Evolutionary conservation across 2,329 filamentous ascomycete species (phyloP), one percentile per base, ranked within the genome.

Genomic region (Penicillium sp.): DNA sequence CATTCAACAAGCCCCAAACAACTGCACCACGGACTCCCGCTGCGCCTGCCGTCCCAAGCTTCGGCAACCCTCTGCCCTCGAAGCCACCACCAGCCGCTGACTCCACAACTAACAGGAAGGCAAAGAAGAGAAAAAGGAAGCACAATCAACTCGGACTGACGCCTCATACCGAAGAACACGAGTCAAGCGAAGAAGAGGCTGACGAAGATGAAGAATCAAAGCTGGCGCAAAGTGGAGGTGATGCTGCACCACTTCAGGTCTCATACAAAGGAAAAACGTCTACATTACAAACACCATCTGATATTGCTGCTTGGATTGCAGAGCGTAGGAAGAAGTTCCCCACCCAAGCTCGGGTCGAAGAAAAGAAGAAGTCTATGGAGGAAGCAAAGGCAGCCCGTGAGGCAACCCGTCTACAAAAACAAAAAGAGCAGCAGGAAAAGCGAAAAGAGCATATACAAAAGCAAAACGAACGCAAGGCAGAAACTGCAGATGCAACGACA

Each of bases 281-380:
- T 4, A 80, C 76, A 0, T 69, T 88, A 25, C 77, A 79, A 51
- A 80, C 79, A 7, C 70, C 80, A 16, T 83, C 84, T 56, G 91
- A 97, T 67, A 81, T 97, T 53, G 82, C 85, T 25, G 84, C 85
- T 7, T 97, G 91, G 85, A 84, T 95, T 60, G 85, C 85, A 47
- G 91, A 96, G 72, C 85, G 93, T 56, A 88, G 82, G 69, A 88
- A 85, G 61, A 87, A 88, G 49, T 97, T 84, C 70, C 93, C 93
- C 2, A 97, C 92, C 2, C 84, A 85, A 70, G 84, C 84, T 56
- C 86, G 89, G 53, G 80, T 73, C 28, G 72, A 84, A 61, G 83
- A 85, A 67, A 86, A 82, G 69, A 83, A 84, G 67, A 84, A 83
- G 68, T 84, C 82, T 63, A 80, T 81, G 69, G 84, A 87, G 68